Conservation (phyloP, 1,284 basidiomycete species). For the Heterobasidion irregulare region DNA sequence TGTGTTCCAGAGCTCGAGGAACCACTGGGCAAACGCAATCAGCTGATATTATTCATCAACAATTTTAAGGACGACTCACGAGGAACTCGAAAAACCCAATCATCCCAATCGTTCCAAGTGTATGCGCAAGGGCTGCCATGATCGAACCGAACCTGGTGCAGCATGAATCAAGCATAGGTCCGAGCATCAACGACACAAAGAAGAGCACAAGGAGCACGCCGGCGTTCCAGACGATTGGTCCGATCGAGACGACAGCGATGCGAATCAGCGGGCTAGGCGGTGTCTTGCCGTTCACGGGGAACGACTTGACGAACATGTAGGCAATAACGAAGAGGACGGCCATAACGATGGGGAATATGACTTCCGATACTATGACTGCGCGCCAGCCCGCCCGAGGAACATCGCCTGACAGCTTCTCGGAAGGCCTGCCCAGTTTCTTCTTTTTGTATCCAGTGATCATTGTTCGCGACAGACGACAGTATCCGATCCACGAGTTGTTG, state of each 20-base stretch:
- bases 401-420: slow-evolving; percentile 90
- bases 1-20: slow-evolving; percentile 88
- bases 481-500: slow-evolving; percentile 96
- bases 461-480: slow-evolving; percentile 89
- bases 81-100: slow-evolving; percentile 93
- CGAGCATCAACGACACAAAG: slow-evolving; percentile 86
- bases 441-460: slow-evolving; percentile 98
- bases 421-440: slow-evolving; percentile 89
- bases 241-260: slow-evolving; percentile 88
- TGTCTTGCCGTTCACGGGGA: slow-evolving; percentile 64
- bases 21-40: slow-evolving; percentile 55
- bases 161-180: slow-evolving; percentile 81
- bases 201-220: slow-evolving; percentile 82
- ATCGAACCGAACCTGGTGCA: slow-evolving; percentile 84
- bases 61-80: slow-evolving; percentile 38
- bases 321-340: slow-evolving; percentile 81
- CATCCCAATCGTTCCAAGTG: slow-evolving; percentile 76
- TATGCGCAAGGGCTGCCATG: slow-evolving; percentile 85
- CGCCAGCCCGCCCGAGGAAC: slow-evolving; percentile 88
- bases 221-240: slow-evolving; percentile 95
- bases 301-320: slow-evolving; percentile 87
- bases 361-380: slow-evolving; percentile 81
- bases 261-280: slow-evolving; percentile 79
- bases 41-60: slow-evolving; percentile 8
- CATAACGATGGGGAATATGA: slow-evolving; percentile 79